These are phyloP conservation scores for Pestalotiopsis sp. DNA, from an alignment of 2,329 filamentous ascomycete genomes.

Conservation along the genomic window DNA sequence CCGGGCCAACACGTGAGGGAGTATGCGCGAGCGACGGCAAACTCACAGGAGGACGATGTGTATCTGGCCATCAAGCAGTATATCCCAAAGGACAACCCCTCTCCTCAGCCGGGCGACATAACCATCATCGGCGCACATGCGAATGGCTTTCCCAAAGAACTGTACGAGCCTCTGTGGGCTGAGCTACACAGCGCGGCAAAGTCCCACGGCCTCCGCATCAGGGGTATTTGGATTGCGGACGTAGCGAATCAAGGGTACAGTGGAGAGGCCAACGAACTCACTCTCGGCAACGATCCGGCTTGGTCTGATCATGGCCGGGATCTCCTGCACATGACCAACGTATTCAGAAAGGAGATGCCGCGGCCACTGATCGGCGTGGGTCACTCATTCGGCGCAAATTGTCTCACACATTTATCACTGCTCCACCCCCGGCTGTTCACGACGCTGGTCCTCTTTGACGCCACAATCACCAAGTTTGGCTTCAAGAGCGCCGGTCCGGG, in stretches of 20 bases:
- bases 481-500: constrained; percentile 37
- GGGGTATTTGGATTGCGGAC: constrained; percentile 88
- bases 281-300: constrained; percentile 82
- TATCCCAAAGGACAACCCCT: constrained; percentile 70
- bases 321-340: constrained; percentile 82
- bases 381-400: constrained; percentile 84
- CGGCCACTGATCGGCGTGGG: constrained; percentile 83
- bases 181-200: constrained; percentile 68
- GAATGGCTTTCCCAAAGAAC: constrained; percentile 93
- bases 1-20: constrained; percentile 80
- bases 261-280: constrained; percentile 73
- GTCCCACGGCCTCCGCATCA: constrained; percentile 67
- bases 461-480: constrained; percentile 67
- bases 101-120: constrained; percentile 73
- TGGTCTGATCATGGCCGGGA: constrained; percentile 89
- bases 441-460: constrained; percentile 79
- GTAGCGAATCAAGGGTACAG: constrained; percentile 84
- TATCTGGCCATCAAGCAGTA: constrained; percentile 86
- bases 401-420: constrained; percentile 72
- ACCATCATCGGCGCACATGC: constrained; percentile 88
- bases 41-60: constrained; percentile 75
- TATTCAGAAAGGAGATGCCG: constrained; percentile 77
- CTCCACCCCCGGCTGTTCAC: constrained; percentile 82
- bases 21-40: constrained; percentile 73
- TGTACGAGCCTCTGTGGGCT: constrained; percentile 92